phyloP scores from a whole-genome alignment of 768 basidiomycete species.

The Auricularia heimuer region DNA sequence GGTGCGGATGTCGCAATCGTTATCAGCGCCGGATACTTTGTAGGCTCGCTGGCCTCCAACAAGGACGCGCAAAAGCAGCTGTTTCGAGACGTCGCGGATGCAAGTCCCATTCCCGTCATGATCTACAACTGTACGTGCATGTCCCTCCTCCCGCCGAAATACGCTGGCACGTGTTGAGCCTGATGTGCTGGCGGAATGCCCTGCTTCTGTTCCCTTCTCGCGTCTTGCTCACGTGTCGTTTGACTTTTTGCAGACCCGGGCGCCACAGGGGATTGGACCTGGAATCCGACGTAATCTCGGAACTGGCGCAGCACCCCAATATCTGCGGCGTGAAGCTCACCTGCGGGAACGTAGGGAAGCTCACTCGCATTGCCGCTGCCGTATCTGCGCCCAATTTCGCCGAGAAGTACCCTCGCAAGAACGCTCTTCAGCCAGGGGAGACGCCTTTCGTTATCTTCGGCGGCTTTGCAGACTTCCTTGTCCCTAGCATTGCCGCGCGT shows the following conservation, averaged over 20 bases:
- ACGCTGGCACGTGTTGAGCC: background rate
- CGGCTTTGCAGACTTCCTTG: conserved; percentile 76
- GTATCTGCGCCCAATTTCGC: conserved; percentile 50
- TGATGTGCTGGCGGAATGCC: background rate
- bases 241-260: conserved; percentile 51
- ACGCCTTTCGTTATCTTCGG: conserved; percentile 78
- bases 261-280: conserved; percentile 85
- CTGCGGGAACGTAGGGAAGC: conserved; percentile 89
- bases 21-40: conserved; percentile 81
- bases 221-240: background rate
- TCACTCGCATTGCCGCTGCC: conserved; percentile 69
- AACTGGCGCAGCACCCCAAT: conserved; percentile 70
- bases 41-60: conserved; percentile 50
- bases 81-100: conserved; percentile 65
- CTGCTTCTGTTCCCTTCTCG: background rate
- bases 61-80: conserved; percentile 65
- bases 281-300: conserved; percentile 77
- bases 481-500: conserved; percentile 59
- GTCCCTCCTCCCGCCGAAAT: background rate
- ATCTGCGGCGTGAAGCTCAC: conserved; percentile 84
- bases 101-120: conserved; percentile 78
- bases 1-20: conserved; percentile 85
- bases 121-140: conserved; percentile 71
- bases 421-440: conserved; percentile 27
- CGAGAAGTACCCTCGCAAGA: conserved; percentile 54